Evolutionary conservation across 1,284 basidiomycete species (phyloP), one percentile per base, ranked within the genome.

Genomic region (Blastosporella zonata): DNA sequence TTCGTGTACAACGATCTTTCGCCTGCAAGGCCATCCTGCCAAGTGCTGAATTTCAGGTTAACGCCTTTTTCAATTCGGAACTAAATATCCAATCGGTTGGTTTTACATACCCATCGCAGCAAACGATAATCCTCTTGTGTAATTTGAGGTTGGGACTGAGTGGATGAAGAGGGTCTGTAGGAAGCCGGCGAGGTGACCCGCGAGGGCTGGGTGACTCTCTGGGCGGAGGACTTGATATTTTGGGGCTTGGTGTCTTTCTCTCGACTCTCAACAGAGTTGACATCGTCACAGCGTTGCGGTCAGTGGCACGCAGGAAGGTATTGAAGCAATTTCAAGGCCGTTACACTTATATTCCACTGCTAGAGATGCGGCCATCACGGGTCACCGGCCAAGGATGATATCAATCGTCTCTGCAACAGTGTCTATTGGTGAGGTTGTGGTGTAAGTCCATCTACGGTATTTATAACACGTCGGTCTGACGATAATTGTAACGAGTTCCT

Each of bases 31-130:
- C 74, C 73, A 59, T 77, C 72, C 62, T 77, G 69, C 74, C 75
- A 76, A 13, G 74, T 77, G 21, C 73, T 74, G 17, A 27, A 27
- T 27, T 27, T n/a, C n/a, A n/a, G n/a, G n/a, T 27, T 5, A 5
- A 27, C 25, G 10, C 10, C 6, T 10, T 27, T 10, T 5, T 27
- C 5, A 27, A 27, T 27, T 27, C 10, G 10, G 36, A 37, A 37
- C 12, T 6, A 6, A 37, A 15, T 20, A 2, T 34, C 29, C 8
- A 31, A 31, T 44, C 39, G 28, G 46, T 33, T 28, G 18, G 10
- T 5, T 27, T 27, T 28, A 62, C 75, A 55, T 50, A 82, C 84
- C 85, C 84, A 59, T 87, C 84, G 56, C 85, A 87, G 54, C 83
- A 85, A 21, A 87, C 71, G 37, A 87, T 69, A 31, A 55, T 57